These are phyloP conservation scores for Cadophora sp. DNA, from an alignment of 2,329 filamentous ascomycete species.

Conservation along the genomic window DNA sequence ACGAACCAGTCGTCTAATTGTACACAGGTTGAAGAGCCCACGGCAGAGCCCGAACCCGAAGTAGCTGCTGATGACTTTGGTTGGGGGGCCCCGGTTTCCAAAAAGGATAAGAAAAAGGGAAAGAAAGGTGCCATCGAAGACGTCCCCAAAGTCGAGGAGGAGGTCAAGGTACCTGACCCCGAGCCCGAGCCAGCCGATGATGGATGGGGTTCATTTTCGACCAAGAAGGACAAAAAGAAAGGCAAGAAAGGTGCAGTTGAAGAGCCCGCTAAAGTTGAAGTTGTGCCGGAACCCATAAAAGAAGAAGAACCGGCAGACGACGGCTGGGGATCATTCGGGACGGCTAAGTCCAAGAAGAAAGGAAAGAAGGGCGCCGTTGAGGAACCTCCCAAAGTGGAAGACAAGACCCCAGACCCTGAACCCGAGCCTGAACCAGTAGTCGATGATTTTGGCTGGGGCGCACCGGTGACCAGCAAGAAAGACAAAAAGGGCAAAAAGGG, in stretches of 20 bases:
- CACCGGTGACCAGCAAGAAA: constrained; percentile 51
- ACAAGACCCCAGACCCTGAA: constrained; percentile 44
- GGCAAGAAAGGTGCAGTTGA: constrained; percentile 40
- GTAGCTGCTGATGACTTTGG: constrained; percentile 38
- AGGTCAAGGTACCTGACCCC: constrained; percentile 40
- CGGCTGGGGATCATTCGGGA: constrained; percentile 42
- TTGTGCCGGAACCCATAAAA: constrained; percentile 41
- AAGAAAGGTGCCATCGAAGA: constrained; percentile 47
- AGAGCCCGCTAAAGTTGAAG: constrained; percentile 37
- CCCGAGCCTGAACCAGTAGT: constrained; percentile 43
- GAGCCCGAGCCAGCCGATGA: constrained; percentile 40
- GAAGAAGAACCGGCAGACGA: constrained; percentile 44
- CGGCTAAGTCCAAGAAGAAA: constrained; percentile 42
- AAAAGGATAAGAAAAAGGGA: constrained; percentile 51
- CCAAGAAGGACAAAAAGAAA: constrained; percentile 41
- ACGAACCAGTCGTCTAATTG: constrained; percentile 31
- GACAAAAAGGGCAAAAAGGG: constrained; percentile 31
- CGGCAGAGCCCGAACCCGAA: constrained; percentile 41
- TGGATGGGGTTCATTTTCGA: constrained; percentile 42
- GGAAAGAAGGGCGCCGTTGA: constrained; percentile 39
- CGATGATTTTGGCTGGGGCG: constrained; percentile 45
- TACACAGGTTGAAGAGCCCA: constrained; percentile 22
- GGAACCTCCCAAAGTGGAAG: constrained; percentile 37
- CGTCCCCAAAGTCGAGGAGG: constrained; percentile 41
- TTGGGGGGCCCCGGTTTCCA: constrained; percentile 46